A percentile compares a stretch with the other conserved stretches of the same genome.
phyloP scores from a whole-genome alignment of 768 basidiomycete species.

The Leucocoprinus birnbaumii region DNA sequence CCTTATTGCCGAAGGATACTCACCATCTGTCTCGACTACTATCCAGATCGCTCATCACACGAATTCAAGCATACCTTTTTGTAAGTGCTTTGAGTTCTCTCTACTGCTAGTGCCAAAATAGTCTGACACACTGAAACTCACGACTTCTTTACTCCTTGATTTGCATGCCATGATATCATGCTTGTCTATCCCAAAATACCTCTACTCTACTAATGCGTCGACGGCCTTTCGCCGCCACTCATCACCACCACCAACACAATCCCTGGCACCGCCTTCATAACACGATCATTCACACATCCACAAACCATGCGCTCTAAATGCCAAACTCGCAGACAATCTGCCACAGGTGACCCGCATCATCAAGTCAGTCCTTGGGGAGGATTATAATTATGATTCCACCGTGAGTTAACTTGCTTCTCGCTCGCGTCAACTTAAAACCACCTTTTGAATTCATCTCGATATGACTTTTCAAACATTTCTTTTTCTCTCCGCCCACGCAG shows the following conservation, averaged over 20 bases:
- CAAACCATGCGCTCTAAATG: background rate
- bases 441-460: background rate
- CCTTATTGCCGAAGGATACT: background rate
- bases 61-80: constrained; percentile 58
- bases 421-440: background rate
- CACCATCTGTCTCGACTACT: background rate
- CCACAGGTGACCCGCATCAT: constrained; percentile 53
- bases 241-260: no score
- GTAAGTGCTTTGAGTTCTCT: constrained; percentile 20
- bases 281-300: background rate
- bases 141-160: background rate
- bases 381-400: constrained; percentile 62
- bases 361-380: constrained; percentile 49
- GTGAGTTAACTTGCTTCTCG: constrained; percentile 26
- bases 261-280: no score
- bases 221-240: no score
- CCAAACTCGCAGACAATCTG: constrained; percentile 43
- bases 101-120: background rate
- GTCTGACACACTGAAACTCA: background rate
- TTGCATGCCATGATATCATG: background rate
- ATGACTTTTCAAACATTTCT: background rate
- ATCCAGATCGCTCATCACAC: constrained; percentile 55
- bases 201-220: background rate
- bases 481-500: background rate
- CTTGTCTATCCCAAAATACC: background rate